Base-by-base conservation (phyloP, 1,284 basidiomycete species). In the Caloboletus inedulis region DNA sequence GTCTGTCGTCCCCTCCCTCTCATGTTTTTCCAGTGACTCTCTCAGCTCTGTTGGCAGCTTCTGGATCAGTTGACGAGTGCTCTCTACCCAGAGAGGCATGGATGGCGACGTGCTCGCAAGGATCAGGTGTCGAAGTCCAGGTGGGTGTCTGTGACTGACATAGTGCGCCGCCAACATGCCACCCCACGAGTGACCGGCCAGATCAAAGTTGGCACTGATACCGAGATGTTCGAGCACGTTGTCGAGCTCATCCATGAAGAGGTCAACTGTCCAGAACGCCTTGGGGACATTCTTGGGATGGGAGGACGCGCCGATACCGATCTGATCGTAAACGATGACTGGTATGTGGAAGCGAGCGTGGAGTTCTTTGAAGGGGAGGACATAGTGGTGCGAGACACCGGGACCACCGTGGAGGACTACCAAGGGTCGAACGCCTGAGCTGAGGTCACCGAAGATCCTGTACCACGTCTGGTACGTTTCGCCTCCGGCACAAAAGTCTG, bases 101-200 rank as follows among this genome's bases (percentile, higher is more conserved):
- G 59, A 60, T 0, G 69, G 60, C 0, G 62, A 47, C 0, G 57
- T 53, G 23, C 61, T 59, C 1, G 66, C 56, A 7, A 79, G 54
- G 16, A 79, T 57, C 8, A 82, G 67, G 6, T 60, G 68, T 41
- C 68, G 69, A n/a, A 82, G 53, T 1, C 77, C 76, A 4, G 54
- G 51, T 0, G 77, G 77, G 16, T 65, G 64, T 40, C 59, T 47
- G 59, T 69, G 47, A 41, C 69, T 62, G 42, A 57, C 63, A 39
- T 69, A 72, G 29, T 70, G 60, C 0, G 72, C 63, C 0, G 65
- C 77, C n/a, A 80, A 64, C 68, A 79, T 79, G 8, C 70, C 77
- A n/a, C 79, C 79, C 74, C 76, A 79, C 16, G 76, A 79, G 43
- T 80, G 78, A 0, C 78, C 79, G 12, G 75, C 56, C 4, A 80